These are phyloP conservation scores for Delitschia confertaspora DNA, from an alignment of 495 filamentous ascomycete species.

Conservation along the genomic window DNA sequence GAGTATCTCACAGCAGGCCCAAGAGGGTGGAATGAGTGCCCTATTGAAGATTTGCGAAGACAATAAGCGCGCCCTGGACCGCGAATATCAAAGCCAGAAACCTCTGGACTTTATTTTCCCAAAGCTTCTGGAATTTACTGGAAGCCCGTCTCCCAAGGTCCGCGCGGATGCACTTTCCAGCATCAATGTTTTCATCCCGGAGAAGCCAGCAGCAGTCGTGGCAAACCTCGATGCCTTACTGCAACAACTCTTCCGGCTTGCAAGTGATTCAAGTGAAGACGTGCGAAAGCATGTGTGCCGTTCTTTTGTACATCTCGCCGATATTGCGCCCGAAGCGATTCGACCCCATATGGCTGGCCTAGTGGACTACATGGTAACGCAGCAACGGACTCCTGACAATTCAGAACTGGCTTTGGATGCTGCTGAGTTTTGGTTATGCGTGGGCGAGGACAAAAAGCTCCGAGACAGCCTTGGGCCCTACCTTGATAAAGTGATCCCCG, in stretches of 20 bases:
- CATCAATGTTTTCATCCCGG: conserved; percentile 84
- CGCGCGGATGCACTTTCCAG: conserved; percentile 67
- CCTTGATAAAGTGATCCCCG: conserved; percentile 77
- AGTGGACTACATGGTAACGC: conserved; percentile 84
- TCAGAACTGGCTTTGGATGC: conserved; percentile 89
- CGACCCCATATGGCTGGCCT: conserved; percentile 79
- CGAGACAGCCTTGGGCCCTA: conserved; percentile 64
- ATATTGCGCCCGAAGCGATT: conserved; percentile 82
- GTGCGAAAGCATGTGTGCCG: conserved; percentile 88
- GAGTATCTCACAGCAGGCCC: conserved; percentile 55
- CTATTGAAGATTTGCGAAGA: conserved; percentile 95
- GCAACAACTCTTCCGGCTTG: conserved; percentile 69
- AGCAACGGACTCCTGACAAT: conserved; percentile 76
- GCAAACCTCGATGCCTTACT: conserved; percentile 70
- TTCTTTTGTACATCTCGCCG: conserved; percentile 84
- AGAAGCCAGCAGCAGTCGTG: conserved; percentile 67
- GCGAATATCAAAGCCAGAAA: conserved; percentile 74
- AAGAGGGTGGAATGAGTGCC: conserved; percentile 90
- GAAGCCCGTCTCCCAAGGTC: conserved; percentile 62
- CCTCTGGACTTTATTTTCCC: conserved; percentile 85
- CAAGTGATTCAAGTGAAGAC: conserved; percentile 63
- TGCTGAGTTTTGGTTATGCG: conserved; percentile 93
- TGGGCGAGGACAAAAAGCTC: conserved; percentile 76
- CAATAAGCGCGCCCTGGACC: conserved; percentile 76
- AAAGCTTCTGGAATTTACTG: conserved; percentile 79